phyloP scores from a whole-genome alignment of 2,329 filamentous ascomycete species.

The Talaromyces sp. region DNA sequence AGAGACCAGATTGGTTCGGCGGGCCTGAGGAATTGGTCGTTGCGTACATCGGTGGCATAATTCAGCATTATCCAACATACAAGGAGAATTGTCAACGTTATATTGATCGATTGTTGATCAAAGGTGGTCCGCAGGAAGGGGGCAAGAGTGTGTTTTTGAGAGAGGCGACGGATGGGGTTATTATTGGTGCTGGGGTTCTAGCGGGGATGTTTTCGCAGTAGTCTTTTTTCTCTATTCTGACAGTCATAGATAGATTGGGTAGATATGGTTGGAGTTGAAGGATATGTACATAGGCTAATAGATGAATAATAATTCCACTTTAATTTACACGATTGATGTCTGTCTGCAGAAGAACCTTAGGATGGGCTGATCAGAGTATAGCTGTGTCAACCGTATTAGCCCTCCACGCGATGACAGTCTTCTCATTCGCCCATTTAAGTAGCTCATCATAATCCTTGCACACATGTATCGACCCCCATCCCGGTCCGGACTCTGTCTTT shows the following conservation, averaged over 20 bases:
- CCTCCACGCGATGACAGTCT: conserved; percentile 3
- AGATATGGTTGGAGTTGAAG: neutral
- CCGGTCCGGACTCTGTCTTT: neutral
- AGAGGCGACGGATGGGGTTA: conserved; percentile 49
- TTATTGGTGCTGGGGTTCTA: conserved; percentile 50
- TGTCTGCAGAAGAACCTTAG: neutral
- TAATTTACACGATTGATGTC: neutral
- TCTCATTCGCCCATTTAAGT: conserved; percentile 10
- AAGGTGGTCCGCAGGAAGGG: conserved; percentile 35
- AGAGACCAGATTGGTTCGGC: conserved; percentile 10
- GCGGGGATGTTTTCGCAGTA: conserved; percentile 39
- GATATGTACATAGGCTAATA: neutral
- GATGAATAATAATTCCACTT: neutral
- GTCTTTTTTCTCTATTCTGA: neutral
- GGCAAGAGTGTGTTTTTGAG: conserved; percentile 46
- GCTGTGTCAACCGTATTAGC: conserved; percentile 11
- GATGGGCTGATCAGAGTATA: conserved; percentile 1
- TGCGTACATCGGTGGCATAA: conserved; percentile 73
- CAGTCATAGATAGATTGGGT: neutral
- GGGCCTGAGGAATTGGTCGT: conserved; percentile 39
- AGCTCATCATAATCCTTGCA: conserved; percentile 11
- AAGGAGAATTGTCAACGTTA: conserved; percentile 63
- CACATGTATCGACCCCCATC: conserved; percentile 5
- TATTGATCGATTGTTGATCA: conserved; percentile 51
- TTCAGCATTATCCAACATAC: conserved; percentile 69